Evolutionary conservation across 2,329 filamentous ascomycete species (phyloP), one percentile per base, ranked within the genome.

Genomic region (Beauveria varroae): DNA sequence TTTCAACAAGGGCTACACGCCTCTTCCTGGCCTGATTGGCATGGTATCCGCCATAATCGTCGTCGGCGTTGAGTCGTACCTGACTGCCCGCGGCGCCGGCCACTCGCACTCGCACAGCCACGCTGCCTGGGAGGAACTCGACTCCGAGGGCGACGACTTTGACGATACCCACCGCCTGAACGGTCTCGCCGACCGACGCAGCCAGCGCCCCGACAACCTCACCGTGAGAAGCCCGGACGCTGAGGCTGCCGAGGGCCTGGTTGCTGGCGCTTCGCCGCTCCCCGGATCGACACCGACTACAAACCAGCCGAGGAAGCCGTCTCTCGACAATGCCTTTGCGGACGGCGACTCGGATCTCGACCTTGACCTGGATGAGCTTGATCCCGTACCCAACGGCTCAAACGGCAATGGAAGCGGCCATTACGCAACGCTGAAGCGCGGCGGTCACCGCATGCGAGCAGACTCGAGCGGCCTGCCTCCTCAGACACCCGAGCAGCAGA

Each of bases 51-150:
- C 91, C n/a, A 80, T 96, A 63, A 77, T 89, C 4, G 92, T 97
- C 3, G 90, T 96, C 7, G 84, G 86, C 2, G 82, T 97, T 57
- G 93, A 98, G 73, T 96, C 95, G 76, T 91, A 92, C 72, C 87
- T 98, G 67, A 92, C 91, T 0, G 89, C 87, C 2, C 76, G 84
- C 60, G 85, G 85, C 49, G 86, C 85, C 1, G 79, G 83, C 1
- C 85, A 86, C 68, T 82, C 82, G 1, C 82, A 87, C 68, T 80
- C 81, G 1, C 84, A 86, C 65, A 72, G 76, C 37, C 77, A 77
- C 60, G 70, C 70, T 28, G 47, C 73, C 40, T 82, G 79, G 75
- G 79, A 81, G 40, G 78, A 79, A 3, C 75, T 78, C 18, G 76
- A 78, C 37, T 71, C 68, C 30, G 75, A 75, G 14, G 73, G 70